Conservation (phyloP, 352 stramenopile genomes). For the Pythium coloratum region DNA sequence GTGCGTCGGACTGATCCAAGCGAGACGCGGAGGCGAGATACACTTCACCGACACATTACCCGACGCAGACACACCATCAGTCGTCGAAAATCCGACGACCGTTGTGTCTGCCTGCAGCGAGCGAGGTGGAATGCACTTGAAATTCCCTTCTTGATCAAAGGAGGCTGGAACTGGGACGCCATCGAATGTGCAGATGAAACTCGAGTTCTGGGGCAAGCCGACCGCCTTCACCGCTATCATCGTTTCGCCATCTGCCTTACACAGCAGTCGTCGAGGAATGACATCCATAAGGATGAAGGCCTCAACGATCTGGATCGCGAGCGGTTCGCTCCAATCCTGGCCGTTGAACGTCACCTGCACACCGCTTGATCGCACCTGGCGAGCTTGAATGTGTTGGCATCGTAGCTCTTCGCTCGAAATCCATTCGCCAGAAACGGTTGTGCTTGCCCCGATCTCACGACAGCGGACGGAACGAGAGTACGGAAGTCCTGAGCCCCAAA, state of each 20-base stretch:
- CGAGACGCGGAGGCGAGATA: background rate
- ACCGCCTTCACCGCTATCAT: background rate
- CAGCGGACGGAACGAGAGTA: constrained; percentile 9
- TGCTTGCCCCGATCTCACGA: constrained; percentile 1
- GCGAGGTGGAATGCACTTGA: constrained; percentile 10
- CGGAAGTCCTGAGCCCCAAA: constrained; percentile 10
- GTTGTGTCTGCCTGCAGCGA: background rate
- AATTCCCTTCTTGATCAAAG: background rate
- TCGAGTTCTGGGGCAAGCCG: constrained; percentile 7
- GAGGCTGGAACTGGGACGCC: constrained; percentile 9
- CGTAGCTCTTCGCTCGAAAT: constrained; percentile 13
- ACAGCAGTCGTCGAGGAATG: background rate
- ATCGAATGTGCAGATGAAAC: constrained; percentile 18
- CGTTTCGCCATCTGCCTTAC: background rate
- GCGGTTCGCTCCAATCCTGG: constrained; percentile 24
- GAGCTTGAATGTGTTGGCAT: background rate
- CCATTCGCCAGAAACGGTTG: constrained; percentile 16
- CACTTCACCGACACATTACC: background rate
- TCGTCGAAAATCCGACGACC: constrained; percentile 3
- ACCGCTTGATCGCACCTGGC: background rate
- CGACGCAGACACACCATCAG: constrained; percentile 13
- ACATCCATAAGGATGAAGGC: background rate
- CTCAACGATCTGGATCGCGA: background rate
- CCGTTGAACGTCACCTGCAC: constrained; percentile 22
- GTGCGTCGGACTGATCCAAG: background rate